These are phyloP conservation scores for Candida wancherniae DNA, from an alignment of 805 yeast genomes.

Conservation along the genomic window DNA sequence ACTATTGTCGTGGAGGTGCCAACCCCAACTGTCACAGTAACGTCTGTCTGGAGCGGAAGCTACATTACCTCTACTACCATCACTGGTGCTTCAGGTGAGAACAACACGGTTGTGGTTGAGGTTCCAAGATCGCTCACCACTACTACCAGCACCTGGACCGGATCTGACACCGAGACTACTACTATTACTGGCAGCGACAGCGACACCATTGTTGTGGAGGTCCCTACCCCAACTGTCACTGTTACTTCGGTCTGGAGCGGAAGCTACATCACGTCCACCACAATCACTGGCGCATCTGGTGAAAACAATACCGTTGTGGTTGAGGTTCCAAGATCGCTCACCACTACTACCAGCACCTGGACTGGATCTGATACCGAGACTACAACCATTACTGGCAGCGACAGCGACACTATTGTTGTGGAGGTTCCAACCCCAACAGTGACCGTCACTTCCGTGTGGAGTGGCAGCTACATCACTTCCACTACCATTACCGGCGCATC, in stretches of 20 bases:
- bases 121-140: slow-evolving; percentile 6
- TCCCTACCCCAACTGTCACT: slow-evolving; percentile 9
- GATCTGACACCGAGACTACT: slow-evolving; percentile 1
- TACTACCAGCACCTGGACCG: slow-evolving; percentile 10
- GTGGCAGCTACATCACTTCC: slow-evolving; percentile 1
- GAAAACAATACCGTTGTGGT: slow-evolving; percentile 9
- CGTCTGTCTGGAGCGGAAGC: slow-evolving; percentile 5
- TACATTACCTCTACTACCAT: slow-evolving; percentile 7
- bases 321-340: neutral
- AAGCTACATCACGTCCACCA: slow-evolving; percentile 6
- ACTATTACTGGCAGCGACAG: slow-evolving; percentile 1
- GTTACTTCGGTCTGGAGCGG: slow-evolving; percentile 11
- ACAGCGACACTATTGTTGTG: slow-evolving; percentile 1
- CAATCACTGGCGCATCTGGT: slow-evolving; percentile 7
- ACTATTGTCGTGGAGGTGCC: slow-evolving; percentile 11
- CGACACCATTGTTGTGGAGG: slow-evolving; percentile 7
- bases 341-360: slow-evolving; percentile 1
- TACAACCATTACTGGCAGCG: slow-evolving; percentile 1
- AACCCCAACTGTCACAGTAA: slow-evolving; percentile 9
- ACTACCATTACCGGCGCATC: slow-evolving; percentile 3
- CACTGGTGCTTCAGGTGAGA: slow-evolving; percentile 3
- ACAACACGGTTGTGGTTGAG: slow-evolving; percentile 17
- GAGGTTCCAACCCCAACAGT: slow-evolving; percentile 10
- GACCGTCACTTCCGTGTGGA: slow-evolving; percentile 1
- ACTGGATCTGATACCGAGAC: neutral